Percentiles rank a stretch among this genome's conserved stretches.
These are phyloP conservation scores for Pyrus communis DNA, from an alignment of 306 rosid species.

Conservation along the genomic window DNA sequence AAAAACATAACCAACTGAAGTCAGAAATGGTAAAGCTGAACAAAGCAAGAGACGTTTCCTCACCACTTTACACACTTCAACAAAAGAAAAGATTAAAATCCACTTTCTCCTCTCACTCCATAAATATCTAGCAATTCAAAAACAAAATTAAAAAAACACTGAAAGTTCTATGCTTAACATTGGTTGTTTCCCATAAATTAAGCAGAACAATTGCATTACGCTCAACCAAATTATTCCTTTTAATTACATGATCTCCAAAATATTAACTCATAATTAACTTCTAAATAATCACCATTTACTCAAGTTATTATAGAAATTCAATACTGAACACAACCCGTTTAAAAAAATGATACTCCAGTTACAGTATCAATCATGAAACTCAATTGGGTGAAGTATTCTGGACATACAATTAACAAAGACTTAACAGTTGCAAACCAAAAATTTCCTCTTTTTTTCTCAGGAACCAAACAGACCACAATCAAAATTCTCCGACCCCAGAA, in stretches of 20 bases:
- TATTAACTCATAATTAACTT: not conserved
- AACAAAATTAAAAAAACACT: not conserved
- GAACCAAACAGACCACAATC: not conserved
- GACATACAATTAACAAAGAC: not conserved
- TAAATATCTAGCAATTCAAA: not conserved
- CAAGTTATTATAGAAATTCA: not conserved
- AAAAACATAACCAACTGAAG: not conserved
- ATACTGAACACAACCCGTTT: not conserved
- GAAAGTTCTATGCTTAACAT: not conserved
- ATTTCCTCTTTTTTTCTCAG: not conserved
- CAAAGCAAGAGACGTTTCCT: not conserved
- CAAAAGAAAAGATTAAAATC: not conserved
- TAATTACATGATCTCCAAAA: not conserved
- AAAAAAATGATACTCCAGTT: not conserved
- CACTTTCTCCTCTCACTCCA: no score
- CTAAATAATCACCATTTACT: not conserved
- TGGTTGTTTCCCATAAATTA: no score
- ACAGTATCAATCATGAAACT: not conserved
- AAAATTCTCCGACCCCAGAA: not conserved
- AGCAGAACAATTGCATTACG: not conserved
- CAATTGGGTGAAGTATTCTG: not conserved
- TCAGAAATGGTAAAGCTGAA: not conserved
- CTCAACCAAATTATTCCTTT: not conserved
- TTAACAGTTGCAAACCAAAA: not conserved
- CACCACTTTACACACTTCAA: not conserved